Evolutionary conservation across 345 rosid genomes (phyloP).

Genomic region (thale cress (Arabidopsis thaliana)): TAIR10.1 NC_003071.7:7703501-7704000

Average conservation of each 20-base stretch:
- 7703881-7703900: slow-evolving; percentile 13
- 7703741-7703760: slow-evolving; percentile 11
- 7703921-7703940: slow-evolving; percentile 1
- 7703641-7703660: no score
- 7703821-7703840: slow-evolving; percentile 25
- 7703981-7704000: slow-evolving; percentile 51
- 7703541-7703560: no score
- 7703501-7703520: no score
- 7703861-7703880: slow-evolving; percentile 31
- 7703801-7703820: slow-evolving; percentile 27
- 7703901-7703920: slow-evolving; percentile 10
- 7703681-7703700: neutral
- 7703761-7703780: neutral
- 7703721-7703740: slow-evolving; percentile 6
- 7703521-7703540: no score
- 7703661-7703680: neutral
- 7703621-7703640: no score
- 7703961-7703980: slow-evolving; percentile 38
- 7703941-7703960: slow-evolving; percentile 36
- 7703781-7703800: slow-evolving; percentile 12
- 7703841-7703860: slow-evolving; percentile 27
- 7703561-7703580: no score
- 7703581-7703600: no score
- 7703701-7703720: neutral
- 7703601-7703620: no score